Percentiles rank a stretch among this genome's conserved stretches.
Evolutionary conservation across 768 basidiomycete genomes (phyloP).

Genomic region (Kwoniella sp.): DNA sequence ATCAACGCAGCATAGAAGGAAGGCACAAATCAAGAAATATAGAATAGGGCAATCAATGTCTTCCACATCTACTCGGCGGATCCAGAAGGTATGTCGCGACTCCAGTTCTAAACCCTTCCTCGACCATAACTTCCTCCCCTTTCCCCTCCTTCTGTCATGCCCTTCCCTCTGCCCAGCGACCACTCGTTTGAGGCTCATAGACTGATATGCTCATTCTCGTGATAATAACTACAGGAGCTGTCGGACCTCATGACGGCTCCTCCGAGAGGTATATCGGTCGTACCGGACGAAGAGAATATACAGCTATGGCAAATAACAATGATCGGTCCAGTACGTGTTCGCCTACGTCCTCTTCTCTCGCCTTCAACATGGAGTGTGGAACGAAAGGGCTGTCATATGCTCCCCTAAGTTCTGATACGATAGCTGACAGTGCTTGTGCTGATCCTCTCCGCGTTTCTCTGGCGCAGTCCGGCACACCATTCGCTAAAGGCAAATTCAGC

Average conservation of each 20-base stretch:
- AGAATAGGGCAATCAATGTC: no score
- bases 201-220: background rate
- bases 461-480: conserved; percentile 44
- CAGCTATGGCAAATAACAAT: conserved; percentile 50
- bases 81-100: conserved; percentile 39
- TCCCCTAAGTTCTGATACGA: background rate
- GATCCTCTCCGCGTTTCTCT: background rate
- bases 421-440: background rate
- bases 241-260: conserved; percentile 42
- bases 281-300: conserved; percentile 53
- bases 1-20: background rate
- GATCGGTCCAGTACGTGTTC: conserved; percentile 51
- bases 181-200: background rate
- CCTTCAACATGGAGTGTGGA: background rate
- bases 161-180: conserved; percentile 1
- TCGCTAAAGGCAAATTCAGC: conserved; percentile 54
- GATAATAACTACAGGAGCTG: conserved; percentile 40
- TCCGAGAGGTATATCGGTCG: conserved; percentile 41
- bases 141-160: background rate
- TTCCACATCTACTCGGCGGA: conserved; percentile 33
- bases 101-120: background rate
- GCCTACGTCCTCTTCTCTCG: background rate
- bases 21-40: no score
- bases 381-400: background rate
- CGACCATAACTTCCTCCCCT: background rate